These are phyloP conservation scores for Tricholoma hemisulphureum DNA, from an alignment of 768 basidiomycete species.

Conservation along the genomic window DNA sequence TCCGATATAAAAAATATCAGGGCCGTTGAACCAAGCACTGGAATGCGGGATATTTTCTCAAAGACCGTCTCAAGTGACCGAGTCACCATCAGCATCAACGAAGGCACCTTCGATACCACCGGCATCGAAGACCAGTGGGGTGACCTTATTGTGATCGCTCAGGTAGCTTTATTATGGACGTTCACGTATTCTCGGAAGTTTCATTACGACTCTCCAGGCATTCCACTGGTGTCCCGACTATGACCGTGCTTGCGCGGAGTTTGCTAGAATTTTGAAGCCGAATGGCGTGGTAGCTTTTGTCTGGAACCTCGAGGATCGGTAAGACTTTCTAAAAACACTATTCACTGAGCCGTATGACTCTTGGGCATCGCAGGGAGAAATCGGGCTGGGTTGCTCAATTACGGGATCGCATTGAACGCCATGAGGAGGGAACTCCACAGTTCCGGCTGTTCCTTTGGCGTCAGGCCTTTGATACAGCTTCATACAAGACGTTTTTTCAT, in stretches of 20 bases:
- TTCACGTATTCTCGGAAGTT: not conserved
- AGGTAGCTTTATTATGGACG: constrained; percentile 39
- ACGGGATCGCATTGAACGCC: constrained; percentile 63
- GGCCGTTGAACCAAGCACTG: constrained; percentile 82
- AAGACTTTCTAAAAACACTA: constrained; percentile 1
- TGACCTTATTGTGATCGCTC: constrained; percentile 75
- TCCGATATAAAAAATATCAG: constrained; percentile 49
- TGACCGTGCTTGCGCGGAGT: constrained; percentile 68
- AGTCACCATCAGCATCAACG: constrained; percentile 43
- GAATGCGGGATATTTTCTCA: constrained; percentile 77
- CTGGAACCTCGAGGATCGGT: constrained; percentile 93
- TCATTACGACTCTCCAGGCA: constrained; percentile 48
- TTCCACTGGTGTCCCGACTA: constrained; percentile 93
- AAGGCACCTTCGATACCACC: constrained; percentile 72
- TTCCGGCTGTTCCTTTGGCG: constrained; percentile 79
- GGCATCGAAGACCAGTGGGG: constrained; percentile 67
- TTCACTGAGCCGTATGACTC: not conserved
- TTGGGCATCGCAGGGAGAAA: constrained; percentile 40
- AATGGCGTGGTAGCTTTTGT: constrained; percentile 69
- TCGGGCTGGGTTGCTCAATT: constrained; percentile 76
- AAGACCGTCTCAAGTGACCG: constrained; percentile 54
- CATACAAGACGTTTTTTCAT: constrained; percentile 61
- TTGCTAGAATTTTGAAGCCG: constrained; percentile 77
- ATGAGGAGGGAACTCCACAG: constrained; percentile 78
- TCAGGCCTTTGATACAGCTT: constrained; percentile 57